phyloP scores from a whole-genome alignment of 2,329 filamentous ascomycete species.

The Aspergillus terreus region DNA sequence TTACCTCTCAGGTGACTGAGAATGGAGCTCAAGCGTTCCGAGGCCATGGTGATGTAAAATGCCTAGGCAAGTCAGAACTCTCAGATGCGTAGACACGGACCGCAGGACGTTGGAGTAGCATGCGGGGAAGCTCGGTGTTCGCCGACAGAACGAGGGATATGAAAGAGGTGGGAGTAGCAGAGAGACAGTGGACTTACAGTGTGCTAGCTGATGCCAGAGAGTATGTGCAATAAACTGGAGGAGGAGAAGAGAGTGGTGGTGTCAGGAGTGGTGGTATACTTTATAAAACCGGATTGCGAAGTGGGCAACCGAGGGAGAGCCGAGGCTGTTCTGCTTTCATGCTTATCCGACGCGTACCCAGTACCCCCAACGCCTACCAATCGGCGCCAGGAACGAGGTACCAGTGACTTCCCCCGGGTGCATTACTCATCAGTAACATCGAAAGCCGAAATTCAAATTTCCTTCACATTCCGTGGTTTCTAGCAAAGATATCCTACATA shows the following conservation, averaged over 20 bases:
- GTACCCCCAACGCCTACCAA: background rate
- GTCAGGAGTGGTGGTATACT: constrained; percentile 1
- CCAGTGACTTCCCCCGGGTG: background rate
- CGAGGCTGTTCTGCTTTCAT: constrained; percentile 7
- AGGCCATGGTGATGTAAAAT: constrained; percentile 59
- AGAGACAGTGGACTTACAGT: no score
- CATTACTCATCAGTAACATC: background rate
- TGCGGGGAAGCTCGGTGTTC: constrained; percentile 1
- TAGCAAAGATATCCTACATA: background rate
- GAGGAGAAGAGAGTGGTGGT: background rate
- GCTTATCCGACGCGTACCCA: background rate
- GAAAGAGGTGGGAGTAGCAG: background rate
- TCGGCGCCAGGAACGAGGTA: background rate
- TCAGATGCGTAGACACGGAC: background rate
- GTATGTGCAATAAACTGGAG: background rate
- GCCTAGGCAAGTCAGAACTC: background rate
- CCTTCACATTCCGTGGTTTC: background rate
- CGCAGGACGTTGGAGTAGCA: background rate
- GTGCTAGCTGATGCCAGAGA: background rate
- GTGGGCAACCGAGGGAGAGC: constrained; percentile 9
- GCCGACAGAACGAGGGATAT: background rate
- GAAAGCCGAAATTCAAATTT: background rate
- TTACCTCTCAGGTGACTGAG: constrained; percentile 72
- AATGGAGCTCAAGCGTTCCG: constrained; percentile 81
- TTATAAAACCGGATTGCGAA: background rate